Base-by-base conservation (phyloP, 345 rosid genomes). In the Gossypium herbaceum region DNA sequence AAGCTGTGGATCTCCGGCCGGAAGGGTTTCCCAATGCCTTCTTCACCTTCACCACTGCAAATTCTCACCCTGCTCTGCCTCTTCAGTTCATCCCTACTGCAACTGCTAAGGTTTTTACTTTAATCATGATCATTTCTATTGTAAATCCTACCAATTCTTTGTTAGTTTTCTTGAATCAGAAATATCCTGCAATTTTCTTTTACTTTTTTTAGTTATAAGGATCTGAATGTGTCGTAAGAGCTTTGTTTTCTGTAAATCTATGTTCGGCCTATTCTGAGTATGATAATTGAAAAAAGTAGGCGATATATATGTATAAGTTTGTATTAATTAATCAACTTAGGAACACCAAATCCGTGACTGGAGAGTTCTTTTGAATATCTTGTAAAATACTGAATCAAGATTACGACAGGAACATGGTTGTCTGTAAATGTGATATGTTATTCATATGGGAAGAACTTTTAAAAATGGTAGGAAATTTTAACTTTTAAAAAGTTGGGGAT, bases 141-240 rank as follows among this genome's bases (percentile, higher is more conserved):
- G 84, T 77, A 77, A 74, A 84, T 81, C 66, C 68, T 52, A 57
- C 27, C 54, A 4, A 19, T 76, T 22, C 73, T 41, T 64, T 34
- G 70, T 74, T 59, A 22, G 27, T 61, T 73, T 80, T 72, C 64
- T 22, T 51, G 51, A 8, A 24, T 48, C 27, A 15, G 17, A n/a
- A 27, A 54, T 20, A 74, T 54, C 13, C 48, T 52, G 45, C 74
- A 56, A n/a, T 60, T n/a, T 19, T 64, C 39, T 34, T 4, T 34
- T 34, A 4, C 6, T 41, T 71, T 2, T 41, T n/a, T 54, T 7
- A 16, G 8, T 54, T 48, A 20, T 75, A 69, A 22, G 19, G 63
- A 68, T 50, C 19, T 51, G 65, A 44, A 52, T 73, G 51, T 54
- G 63, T 71, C 22, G 60, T 76, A 64, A 54, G 19, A 29, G 22